These are phyloP conservation scores for Yueomyces sinensis DNA, from an alignment of 805 yeast species.

Conservation along the genomic window DNA sequence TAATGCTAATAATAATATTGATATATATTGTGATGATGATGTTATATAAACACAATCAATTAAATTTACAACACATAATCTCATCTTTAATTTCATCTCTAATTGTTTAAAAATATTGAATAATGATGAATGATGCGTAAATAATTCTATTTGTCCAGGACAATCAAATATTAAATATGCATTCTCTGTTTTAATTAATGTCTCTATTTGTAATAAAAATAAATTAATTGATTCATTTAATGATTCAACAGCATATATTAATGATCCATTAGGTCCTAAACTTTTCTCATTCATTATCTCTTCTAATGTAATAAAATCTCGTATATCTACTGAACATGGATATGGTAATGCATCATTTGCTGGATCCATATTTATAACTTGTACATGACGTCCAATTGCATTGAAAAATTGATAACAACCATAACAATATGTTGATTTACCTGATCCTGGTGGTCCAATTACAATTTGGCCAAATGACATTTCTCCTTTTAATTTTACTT, in stretches of 20 bases:
- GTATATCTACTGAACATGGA: conserved; percentile 63
- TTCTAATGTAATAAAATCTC: conserved; percentile 64
- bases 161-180: conserved; percentile 74
- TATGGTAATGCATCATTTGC: conserved; percentile 67
- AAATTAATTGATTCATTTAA: conserved; percentile 43
- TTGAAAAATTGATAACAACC: conserved; percentile 88
- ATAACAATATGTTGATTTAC: conserved; percentile 87
- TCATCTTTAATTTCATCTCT: conserved; percentile 48
- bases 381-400: conserved; percentile 83
- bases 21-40: conserved; percentile 79
- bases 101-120: conserved; percentile 51
- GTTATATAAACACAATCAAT: conserved; percentile 75
- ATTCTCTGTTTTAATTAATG: conserved; percentile 40
- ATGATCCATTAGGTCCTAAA: conserved; percentile 81
- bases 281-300: conserved; percentile 62
- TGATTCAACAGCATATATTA: conserved; percentile 75
- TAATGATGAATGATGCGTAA: conserved; percentile 77
- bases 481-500: background rate
- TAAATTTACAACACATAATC: conserved; percentile 75
- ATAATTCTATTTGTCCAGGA: conserved; percentile 93
- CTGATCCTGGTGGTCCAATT: conserved; percentile 97
- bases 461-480: conserved; percentile 81
- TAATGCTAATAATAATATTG: conserved; percentile 64
- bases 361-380: conserved; percentile 85
- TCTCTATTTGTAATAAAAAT: conserved; percentile 42